Base-by-base conservation (phyloP, 768 basidiomycete genomes). In the Pisolithus tinctorius region DNA sequence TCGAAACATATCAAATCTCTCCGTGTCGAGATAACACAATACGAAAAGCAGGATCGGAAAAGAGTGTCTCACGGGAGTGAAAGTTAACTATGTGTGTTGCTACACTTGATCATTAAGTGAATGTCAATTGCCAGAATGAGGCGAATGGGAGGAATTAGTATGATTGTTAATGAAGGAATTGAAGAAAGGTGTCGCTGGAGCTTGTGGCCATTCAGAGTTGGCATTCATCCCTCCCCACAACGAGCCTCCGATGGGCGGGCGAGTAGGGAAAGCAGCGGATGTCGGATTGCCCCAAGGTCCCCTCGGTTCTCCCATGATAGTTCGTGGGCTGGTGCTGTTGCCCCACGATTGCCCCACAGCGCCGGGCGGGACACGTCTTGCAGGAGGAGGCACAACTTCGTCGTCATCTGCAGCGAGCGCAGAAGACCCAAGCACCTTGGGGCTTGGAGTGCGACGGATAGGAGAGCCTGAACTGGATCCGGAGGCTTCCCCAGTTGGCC, bases 361-460 rank as follows among this genome's bases (percentile, higher is more conserved):
- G 42, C 70, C 68, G 34, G 66, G 66, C 0, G 63, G 69, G 38
- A 64, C 66, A 7, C 78, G 70, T 45, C 80, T 65, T 36, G 78
- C 70, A 6, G 75, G 73, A 16, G 75, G 68, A 38, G 75, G 68
- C 14, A 90, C 78, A 10, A 89, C 84, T 61, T 90, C 88, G 62
- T 91, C 88, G 54, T 88, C 88, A 53, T 88, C 87, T 13, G 86
- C 80, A 3, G 82, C 80, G 17, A 90, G 74, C 17, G 88, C 88
- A 4, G 84, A 84, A 13, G 88, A 89, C 11, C 88, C 88, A 6
- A 89, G 72, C 34, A 83, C 69, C 61, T 88, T 89, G 8, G 78
- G 78, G 53, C 76, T 78, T 4, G 77, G 75, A 34, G 78, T 76
- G 9, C 76, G 72, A 42, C 73, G 70, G 16, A 67, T 68, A 10